Conservation (phyloP, 2,329 filamentous ascomycete species). For the Hypomyces perniciosus region DNA sequence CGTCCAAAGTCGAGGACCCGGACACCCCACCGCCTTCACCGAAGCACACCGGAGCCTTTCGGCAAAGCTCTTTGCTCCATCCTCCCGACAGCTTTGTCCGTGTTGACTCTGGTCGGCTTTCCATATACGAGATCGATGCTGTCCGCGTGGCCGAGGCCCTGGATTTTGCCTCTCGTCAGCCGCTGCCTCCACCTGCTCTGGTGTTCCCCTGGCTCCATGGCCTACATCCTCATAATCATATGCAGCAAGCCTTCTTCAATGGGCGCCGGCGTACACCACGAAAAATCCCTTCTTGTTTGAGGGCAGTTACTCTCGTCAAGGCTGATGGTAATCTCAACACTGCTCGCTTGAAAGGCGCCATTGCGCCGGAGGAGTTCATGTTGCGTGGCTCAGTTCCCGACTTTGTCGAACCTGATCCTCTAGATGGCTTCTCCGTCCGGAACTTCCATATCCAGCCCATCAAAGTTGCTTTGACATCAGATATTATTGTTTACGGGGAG, state of each 20-base stretch:
- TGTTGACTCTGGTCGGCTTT: constrained; percentile 45
- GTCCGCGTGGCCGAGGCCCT: constrained; percentile 64
- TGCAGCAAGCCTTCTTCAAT: constrained; percentile 86
- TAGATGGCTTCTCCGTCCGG: constrained; percentile 86
- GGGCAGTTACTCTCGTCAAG: constrained; percentile 81
- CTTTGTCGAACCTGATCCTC: constrained; percentile 80
- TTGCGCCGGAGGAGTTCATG: constrained; percentile 76
- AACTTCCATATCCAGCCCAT: constrained; percentile 96
- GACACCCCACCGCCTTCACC: constrained; percentile 63
- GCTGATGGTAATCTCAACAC: constrained; percentile 71
- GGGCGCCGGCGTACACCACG: constrained; percentile 66
- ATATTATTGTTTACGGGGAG: constrained; percentile 88
- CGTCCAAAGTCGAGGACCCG: constrained; percentile 47
- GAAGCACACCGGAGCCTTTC: constrained; percentile 46
- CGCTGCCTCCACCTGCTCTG: constrained; percentile 74
- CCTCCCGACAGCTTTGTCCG: constrained; percentile 61
- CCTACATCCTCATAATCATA: constrained; percentile 77
- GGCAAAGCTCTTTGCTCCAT: constrained; percentile 64
- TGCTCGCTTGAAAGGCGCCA: constrained; percentile 78
- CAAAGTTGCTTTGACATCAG: constrained; percentile 81
- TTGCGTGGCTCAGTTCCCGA: constrained; percentile 43
- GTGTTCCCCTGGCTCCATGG: constrained; percentile 98
- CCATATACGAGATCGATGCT: constrained; percentile 68
- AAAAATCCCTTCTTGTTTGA: constrained; percentile 64
- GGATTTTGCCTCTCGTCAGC: constrained; percentile 69